Percentiles rank a stretch among this genome's conserved stretches.
phyloP scores from a whole-genome alignment of 306 rosid genomes.

The Cucurbita ficifolia region DNA sequence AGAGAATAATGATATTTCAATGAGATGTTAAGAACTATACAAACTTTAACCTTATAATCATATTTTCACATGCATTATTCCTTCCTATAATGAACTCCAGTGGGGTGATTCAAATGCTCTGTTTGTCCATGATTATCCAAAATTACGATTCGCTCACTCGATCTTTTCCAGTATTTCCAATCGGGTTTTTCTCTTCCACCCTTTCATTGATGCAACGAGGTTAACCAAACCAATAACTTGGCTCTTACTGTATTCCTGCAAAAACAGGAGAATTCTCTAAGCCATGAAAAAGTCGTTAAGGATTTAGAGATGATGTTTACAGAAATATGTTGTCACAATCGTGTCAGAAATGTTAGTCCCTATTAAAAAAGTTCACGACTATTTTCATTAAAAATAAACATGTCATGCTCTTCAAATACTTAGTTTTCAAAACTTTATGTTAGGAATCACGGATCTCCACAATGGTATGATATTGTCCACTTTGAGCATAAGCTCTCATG shows the following conservation, averaged over 20 bases:
- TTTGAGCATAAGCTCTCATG: no score
- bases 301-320: background rate
- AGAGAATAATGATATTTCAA: background rate
- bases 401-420: background rate
- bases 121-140: background rate
- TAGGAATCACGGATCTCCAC: no score
- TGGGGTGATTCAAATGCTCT: background rate
- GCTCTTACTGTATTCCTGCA: conserved; percentile 80
- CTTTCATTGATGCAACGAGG: conserved; percentile 92
- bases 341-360: background rate
- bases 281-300: no score
- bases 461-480: no score
- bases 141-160: conserved; percentile 33
- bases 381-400: background rate
- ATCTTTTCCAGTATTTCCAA: conserved; percentile 83
- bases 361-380: background rate
- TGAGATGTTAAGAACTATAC: background rate
- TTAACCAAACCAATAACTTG: conserved; percentile 79
- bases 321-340: background rate
- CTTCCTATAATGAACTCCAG: background rate
- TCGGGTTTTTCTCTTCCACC: conserved; percentile 96
- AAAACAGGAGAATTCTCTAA: background rate
- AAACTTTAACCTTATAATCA: background rate
- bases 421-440: no score
- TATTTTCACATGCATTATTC: background rate